phyloP scores from a whole-genome alignment of 169 alveolate genomes.

The Plasmodium fragile region DNA sequence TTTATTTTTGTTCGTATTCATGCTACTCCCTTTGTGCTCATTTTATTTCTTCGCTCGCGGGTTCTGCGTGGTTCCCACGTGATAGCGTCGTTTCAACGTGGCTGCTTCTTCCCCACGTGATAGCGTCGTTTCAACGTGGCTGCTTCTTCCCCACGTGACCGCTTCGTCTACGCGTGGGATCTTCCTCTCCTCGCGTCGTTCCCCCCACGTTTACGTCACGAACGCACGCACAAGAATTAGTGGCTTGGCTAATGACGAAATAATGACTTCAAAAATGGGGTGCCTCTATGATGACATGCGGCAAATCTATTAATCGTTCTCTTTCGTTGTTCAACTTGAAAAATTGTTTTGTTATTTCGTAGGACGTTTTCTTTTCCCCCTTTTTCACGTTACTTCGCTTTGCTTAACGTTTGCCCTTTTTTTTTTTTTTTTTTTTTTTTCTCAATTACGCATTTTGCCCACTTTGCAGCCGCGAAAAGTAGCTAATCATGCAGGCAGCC shows the following conservation, averaged over 20 bases:
- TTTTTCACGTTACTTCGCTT: neutral
- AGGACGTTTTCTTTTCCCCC: neutral
- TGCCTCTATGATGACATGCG: neutral
- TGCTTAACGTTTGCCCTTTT: neutral
- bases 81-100: neutral
- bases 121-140: no score
- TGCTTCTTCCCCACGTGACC: neutral
- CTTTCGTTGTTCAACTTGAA: neutral
- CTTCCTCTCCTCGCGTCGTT: neutral
- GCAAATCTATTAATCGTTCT: neutral
- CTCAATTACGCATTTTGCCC: neutral
- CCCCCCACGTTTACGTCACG: neutral
- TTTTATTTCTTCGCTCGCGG: neutral
- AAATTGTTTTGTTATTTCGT: neutral
- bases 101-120: neutral
- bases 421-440: neutral
- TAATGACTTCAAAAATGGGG: neutral
- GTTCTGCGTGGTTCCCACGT: neutral
- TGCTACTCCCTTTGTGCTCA: constrained; percentile 17
- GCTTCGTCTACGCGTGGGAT: neutral
- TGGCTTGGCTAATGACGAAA: neutral
- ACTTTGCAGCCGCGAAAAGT: neutral
- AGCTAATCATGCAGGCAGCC: neutral
- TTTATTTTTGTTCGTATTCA: constrained; percentile 21
- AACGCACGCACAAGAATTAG: neutral